Evolutionary conservation across 495 filamentous ascomycete species (phyloP).

Genomic region (Penicillium salamii): DNA sequence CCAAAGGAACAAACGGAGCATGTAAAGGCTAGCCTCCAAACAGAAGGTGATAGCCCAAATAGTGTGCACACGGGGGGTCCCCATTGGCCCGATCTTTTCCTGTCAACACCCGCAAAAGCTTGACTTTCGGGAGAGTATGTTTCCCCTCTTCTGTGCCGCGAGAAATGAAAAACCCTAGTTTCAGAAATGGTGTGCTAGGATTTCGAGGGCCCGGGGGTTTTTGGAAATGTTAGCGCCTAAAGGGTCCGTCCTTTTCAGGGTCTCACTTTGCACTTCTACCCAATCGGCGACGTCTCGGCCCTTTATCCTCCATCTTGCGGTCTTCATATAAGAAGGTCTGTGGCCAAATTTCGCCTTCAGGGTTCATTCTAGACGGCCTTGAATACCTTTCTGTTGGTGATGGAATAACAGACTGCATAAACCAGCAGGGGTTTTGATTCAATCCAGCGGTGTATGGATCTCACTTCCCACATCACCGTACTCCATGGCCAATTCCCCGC

Average conservation of each 20-base stretch:
- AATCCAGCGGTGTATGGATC: neutral
- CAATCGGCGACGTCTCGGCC: constrained; percentile 16
- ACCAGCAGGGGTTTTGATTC: neutral
- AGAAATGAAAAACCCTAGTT: neutral
- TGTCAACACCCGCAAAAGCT: constrained; percentile 12
- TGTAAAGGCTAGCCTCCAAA: constrained; percentile 1
- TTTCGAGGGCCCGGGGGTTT: neutral
- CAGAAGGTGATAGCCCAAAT: constrained; percentile 1
- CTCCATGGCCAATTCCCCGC: neutral
- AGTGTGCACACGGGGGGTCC: neutral
- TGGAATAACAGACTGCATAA: neutral
- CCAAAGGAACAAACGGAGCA: too few relatives aligned
- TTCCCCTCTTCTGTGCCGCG: neutral
- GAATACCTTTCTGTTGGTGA: neutral
- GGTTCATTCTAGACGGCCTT: neutral
- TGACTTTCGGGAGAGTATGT: constrained; percentile 5
- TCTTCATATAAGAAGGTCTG: constrained; percentile 4
- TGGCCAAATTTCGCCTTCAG: constrained; percentile 4
- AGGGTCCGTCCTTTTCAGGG: neutral
- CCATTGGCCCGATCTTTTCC: constrained; percentile 6
- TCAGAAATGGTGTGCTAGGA: neutral
- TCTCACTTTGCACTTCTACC: neutral
- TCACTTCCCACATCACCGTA: neutral
- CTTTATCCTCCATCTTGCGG: constrained; percentile 13
- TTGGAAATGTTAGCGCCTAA: neutral